Evolutionary conservation across 371 early-diverging fungal genomes (phyloP).

Genomic region (Funneliformis caledonium): DNA sequence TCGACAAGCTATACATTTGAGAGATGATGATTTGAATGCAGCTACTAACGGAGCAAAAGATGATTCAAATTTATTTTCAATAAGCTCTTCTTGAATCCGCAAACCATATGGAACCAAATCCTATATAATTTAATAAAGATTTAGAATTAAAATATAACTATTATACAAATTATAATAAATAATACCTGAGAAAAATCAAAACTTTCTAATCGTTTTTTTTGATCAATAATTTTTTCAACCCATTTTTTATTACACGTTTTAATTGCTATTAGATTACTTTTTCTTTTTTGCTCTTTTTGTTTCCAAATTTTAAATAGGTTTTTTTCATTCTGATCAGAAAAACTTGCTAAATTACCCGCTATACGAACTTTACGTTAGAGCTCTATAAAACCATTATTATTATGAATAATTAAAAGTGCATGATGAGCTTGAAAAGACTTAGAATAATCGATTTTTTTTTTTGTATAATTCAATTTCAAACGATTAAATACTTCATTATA

Average conservation of each 20-base stretch:
- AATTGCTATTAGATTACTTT: neutral
- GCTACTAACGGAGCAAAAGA: neutral
- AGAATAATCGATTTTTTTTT: neutral
- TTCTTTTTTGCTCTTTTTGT: neutral
- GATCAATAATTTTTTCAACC: neutral
- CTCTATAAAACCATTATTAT: constrained; percentile 7
- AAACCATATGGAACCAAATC: neutral
- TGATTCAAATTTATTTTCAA: neutral
- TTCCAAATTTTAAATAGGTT: neutral
- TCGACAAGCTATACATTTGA: neutral
- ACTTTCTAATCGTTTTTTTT: constrained; percentile 9
- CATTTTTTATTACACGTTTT: neutral
- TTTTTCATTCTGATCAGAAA: neutral
- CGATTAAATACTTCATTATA: neutral
- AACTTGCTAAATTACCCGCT: neutral
- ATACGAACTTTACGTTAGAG: neutral
- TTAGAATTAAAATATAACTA: neutral
- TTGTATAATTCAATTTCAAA: neutral
- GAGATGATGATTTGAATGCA: neutral
- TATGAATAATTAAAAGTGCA: constrained; percentile 11
- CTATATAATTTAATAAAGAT: neutral
- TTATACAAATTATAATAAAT: neutral
- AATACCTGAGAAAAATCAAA: neutral
- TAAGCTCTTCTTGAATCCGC: neutral
- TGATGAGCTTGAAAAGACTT: neutral